Evolutionary conservation across 2,329 filamentous ascomycete species (phyloP), one percentile per base, ranked within the genome.

Genomic region (Neonectria magnoliae): DNA sequence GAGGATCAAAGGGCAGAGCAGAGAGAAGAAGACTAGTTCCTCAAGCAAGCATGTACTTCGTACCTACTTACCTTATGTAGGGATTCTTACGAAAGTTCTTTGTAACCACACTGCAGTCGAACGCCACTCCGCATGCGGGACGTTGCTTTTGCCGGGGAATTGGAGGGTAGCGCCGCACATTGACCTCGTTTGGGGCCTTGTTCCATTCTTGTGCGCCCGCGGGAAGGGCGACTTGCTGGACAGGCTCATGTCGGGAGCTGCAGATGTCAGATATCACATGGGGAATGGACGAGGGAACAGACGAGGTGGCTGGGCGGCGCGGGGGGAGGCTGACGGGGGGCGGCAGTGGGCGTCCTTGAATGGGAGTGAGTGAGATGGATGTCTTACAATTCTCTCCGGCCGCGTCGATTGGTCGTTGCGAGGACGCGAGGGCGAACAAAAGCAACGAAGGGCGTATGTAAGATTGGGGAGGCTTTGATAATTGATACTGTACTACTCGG

Each of bases 221-320:
- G 31, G 54, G 48, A 56, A 54, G 45, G 38, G 25, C 44, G 22
- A 50, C 9, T 25, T 25, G 18, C 27, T 10, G 29, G 9, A 31
- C 7, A 18, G 25, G 25, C 51, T 36, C 18, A 57, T 18, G 62
- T 53, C 36, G 38, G 13, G 56, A 42, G 57, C 68, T 73, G 68
- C 71, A 72, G 68, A 67, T 73, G 61, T 73, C 67, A 67, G 70
- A 73, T 70, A 70, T 72, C 70, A 73, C 70, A 73, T 71, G 68
- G 69, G 33, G 25, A 25, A 38, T n/a, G 36, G 36, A 13, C 14
- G 36, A 58, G 47, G 36, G 31, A 44, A 20, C 14, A 22, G 10
- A 14, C 20, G 51, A 44, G 29, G 55, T 57, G 51, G 52, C 56
- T 56, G 44, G 50, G 50, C 54, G 47, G 13, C 41, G 33, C 62